phyloP scores from a whole-genome alignment of 176 grass and related monocot genomes.

The Melocanna baccifera region DNA sequence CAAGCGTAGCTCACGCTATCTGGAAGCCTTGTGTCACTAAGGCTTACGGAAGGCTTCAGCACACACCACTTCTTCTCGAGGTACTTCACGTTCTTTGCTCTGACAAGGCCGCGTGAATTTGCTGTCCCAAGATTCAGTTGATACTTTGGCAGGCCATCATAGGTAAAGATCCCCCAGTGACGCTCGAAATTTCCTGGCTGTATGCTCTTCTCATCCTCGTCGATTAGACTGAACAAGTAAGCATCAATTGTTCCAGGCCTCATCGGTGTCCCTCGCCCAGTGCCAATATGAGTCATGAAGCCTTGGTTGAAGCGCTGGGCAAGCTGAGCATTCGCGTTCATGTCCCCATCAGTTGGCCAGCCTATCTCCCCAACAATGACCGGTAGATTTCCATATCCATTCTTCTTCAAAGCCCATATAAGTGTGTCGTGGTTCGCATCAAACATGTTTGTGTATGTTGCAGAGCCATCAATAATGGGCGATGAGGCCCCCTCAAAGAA shows the following conservation, averaged over 20 bases:
- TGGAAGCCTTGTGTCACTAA: constrained; percentile 43
- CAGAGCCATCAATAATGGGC: constrained; percentile 64
- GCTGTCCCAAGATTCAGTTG: constrained; percentile 51
- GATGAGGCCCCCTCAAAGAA: constrained; percentile 76
- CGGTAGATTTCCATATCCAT: constrained; percentile 70
- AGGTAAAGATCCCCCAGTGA: constrained; percentile 96
- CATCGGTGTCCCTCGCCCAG: constrained; percentile 71
- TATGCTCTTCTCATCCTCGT: constrained; percentile 95
- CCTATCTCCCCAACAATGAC: constrained; percentile 87
- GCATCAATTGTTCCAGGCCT: constrained; percentile 67
- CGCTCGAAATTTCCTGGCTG: constrained; percentile 96
- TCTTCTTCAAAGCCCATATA: constrained; percentile 88
- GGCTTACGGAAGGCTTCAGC: constrained; percentile 63
- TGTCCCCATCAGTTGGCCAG: constrained; percentile 88
- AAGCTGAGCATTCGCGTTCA: constrained; percentile 69
- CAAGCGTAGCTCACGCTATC: constrained; percentile 76
- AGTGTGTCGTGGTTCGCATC: constrained; percentile 93
- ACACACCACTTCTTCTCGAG: constrained; percentile 96
- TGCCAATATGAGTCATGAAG: constrained; percentile 74
- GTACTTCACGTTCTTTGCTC: constrained; percentile 57
- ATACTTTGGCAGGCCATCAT: constrained; percentile 83
- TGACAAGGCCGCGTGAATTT: constrained; percentile 39
- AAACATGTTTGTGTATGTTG: constrained; percentile 90
- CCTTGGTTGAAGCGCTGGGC: constrained; percentile 92
- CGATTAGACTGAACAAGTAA: constrained; percentile 91